Conservation (phyloP, 2,329 filamentous ascomycete species). For the Pestalotiopsis sp. region DNA sequence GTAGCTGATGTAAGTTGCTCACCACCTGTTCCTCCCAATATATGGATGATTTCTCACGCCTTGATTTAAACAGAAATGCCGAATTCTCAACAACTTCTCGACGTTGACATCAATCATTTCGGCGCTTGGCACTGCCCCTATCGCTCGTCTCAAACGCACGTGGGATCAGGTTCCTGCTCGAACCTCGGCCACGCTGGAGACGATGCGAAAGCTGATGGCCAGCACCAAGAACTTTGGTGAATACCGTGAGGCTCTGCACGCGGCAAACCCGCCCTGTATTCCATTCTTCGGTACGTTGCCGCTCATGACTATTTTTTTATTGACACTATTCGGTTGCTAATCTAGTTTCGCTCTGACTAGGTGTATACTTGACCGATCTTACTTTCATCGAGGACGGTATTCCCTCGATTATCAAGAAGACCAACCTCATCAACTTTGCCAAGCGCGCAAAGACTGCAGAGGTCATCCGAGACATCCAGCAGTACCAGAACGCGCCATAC, state of each 20-base stretch:
- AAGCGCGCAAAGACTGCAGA: constrained; percentile 98
- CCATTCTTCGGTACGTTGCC: constrained; percentile 84
- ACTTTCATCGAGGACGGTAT: constrained; percentile 99
- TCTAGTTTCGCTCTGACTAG: constrained; percentile 44
- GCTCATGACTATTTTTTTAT: not conserved
- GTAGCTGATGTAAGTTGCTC: constrained; percentile 81
- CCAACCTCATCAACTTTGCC: constrained; percentile 96
- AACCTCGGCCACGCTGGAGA: constrained; percentile 79
- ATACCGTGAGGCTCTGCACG: constrained; percentile 90
- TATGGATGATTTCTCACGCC: constrained; percentile 23
- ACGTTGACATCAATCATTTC: constrained; percentile 98
- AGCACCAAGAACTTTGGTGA: constrained; percentile 98
- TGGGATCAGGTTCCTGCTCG: constrained; percentile 93
- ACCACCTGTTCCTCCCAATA: not conserved
- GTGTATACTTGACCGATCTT: constrained; percentile 94
- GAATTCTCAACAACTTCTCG: constrained; percentile 91
- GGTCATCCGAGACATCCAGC: constrained; percentile 97
- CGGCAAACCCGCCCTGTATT: constrained; percentile 94
- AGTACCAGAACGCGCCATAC: constrained; percentile 98
- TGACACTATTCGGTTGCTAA: not conserved
- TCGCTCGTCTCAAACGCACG: constrained; percentile 89
- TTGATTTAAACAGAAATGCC: constrained; percentile 75
- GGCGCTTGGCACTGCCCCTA: constrained; percentile 89
- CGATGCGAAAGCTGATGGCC: constrained; percentile 92
- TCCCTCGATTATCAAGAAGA: constrained; percentile 93